A percentile compares a stretch with the other conserved stretches of the same genome.
phyloP scores from a whole-genome alignment of 345 rosid species.

The Populus tremula region DNA sequence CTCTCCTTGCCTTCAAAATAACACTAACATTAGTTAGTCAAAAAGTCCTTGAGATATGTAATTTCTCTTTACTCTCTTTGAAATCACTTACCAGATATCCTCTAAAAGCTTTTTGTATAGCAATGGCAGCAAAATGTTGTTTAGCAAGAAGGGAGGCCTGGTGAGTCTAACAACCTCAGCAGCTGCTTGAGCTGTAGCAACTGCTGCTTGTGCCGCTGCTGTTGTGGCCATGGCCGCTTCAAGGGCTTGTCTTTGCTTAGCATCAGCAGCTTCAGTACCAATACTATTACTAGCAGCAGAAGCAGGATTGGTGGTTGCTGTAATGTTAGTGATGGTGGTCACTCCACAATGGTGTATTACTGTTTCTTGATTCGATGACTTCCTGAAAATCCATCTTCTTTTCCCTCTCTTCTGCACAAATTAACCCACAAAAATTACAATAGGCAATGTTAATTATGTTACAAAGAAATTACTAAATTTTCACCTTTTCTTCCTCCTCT shows the following conservation, averaged over 20 bases:
- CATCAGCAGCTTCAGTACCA: conserved; percentile 13
- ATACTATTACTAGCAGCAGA: background rate
- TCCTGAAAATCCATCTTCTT: conserved; percentile 25
- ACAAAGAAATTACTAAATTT: background rate
- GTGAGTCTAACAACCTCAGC: conserved; percentile 17
- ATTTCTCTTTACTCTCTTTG: background rate
- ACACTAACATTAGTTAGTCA: background rate
- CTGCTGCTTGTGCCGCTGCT: conserved; percentile 26
- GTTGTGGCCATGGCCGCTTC: conserved; percentile 29
- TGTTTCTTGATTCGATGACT: conserved; percentile 12
- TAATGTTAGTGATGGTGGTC: conserved; percentile 13
- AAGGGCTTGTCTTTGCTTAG: conserved; percentile 15
- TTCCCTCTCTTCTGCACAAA: conserved; percentile 22
- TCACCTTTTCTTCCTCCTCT: conserved; percentile 56
- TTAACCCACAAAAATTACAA: background rate
- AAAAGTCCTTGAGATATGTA: background rate
- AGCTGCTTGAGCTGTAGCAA: conserved; percentile 25
- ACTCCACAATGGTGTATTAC: conserved; percentile 31
- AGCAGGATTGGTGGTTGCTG: conserved; percentile 1
- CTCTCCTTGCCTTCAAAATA: conserved; percentile 15
- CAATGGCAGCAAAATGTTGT: conserved; percentile 19
- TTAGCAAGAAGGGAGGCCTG: conserved; percentile 8
- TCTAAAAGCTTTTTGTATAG: conserved; percentile 23
- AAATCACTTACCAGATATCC: conserved; percentile 22
- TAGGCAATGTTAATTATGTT: background rate